Evolutionary conservation across 192 early-diverging fungal genomes (phyloP), one percentile per base, ranked within the genome.

Genomic region (Jimgerdemannia lactiflua): DNA sequence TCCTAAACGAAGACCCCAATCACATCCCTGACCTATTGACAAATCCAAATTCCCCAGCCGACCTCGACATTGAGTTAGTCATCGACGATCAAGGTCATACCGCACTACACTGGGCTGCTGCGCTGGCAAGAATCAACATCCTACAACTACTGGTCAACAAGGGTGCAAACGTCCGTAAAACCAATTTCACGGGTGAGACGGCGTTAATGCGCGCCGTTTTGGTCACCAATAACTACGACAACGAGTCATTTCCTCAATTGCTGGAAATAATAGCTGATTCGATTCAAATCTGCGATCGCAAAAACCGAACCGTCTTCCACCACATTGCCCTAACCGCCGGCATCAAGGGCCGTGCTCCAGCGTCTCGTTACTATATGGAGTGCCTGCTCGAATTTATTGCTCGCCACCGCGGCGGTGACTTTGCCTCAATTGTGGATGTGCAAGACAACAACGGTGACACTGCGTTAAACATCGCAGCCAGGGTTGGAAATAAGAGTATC

Each of bases 1-100:
- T 97, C 74, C 76, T 95, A 17, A 86, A 89, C 69, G 94, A 93
- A 18, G 95, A 95, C 66, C 85, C 88, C 3, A 75, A 80, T 44
- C 83, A 86, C 71, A 80, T 95, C 59, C 95, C 80, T 39, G 68
- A 80, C 3, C 69, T 87, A 4, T 64, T 87, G 39, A 79, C 75
- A 29, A 72, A 82, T 39, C 73, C 78, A 39, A 75, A 78, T 6
- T 76, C 79, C 1, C 84, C 87, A 0, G 39, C 67, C 7, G 89
- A 89, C 49, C 81, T 96, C 29, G 90, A 98, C 59, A 82, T 95
- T 40, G 91, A 98, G 78, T 77, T 97, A 39, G 83, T 91, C 3
- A 95, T 99, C 71, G 98, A 99, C 72, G 95, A 96, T 65, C 94
- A 94, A 64, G 97, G 97, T 11, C 95, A 99, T 81, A 95, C 96